Conservation (phyloP, 2,329 filamentous ascomycete genomes). For the Hypoxylon sp. region DNA sequence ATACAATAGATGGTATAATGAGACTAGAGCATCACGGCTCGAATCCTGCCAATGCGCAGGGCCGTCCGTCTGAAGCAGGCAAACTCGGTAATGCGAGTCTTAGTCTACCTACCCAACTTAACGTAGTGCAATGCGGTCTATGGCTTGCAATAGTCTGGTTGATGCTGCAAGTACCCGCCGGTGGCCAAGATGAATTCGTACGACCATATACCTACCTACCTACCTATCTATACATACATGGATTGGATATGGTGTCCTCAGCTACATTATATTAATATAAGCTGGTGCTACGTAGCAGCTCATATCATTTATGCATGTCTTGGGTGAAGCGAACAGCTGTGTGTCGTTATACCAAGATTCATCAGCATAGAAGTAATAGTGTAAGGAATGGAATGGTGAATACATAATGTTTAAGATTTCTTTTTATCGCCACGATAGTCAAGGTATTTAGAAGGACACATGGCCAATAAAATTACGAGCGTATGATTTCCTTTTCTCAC, state of each 20-base stretch:
- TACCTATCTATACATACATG: not conserved
- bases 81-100: not conserved
- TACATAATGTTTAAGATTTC: not conserved
- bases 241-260: not conserved
- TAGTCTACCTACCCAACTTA: not conserved
- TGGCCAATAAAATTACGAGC: not conserved
- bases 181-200: constrained; percentile 3
- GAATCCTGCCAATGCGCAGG: not conserved
- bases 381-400: not conserved
- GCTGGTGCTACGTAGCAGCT: not conserved
- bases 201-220: not conserved
- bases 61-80: not conserved
- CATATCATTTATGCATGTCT: constrained; percentile 8
- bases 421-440: not conserved
- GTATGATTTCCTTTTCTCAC: not conserved
- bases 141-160: not conserved
- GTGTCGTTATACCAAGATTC: not conserved
- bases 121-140: not conserved
- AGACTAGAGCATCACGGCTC: not conserved
- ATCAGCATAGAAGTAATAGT: not conserved
- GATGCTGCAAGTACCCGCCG: constrained; percentile 10
- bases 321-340: constrained; percentile 16
- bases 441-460: not conserved
- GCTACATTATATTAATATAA: not conserved
- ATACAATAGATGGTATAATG: not conserved